Base-by-base conservation (phyloP, 202 grass and related monocot species). In the Bolboschoenoplectus hybrid region DNA sequence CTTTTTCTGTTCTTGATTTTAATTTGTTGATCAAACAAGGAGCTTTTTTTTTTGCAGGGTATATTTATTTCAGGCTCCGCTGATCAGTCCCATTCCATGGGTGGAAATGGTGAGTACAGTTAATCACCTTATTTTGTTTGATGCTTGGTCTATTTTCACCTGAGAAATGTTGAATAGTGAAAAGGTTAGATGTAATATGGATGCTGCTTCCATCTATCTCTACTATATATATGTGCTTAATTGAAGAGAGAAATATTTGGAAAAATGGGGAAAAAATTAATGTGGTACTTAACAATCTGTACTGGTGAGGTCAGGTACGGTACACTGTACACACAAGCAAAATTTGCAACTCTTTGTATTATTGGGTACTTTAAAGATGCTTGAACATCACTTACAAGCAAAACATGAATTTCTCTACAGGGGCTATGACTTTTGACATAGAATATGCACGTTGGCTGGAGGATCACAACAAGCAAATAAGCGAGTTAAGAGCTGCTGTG, bases 31-130 rank as follows among this genome's bases (percentile, higher is more conserved):
- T 61, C 12, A 20, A n/a, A 46, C 19, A 72, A 64, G 74, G 56
- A 82, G 43, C 73, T 87, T 75, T 32, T 74, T 32, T 3, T 81
- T 84, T 84, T 91, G 11, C 85, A 97, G 95, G 95, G 95, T 49
- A 97, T 97, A 58, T 97, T 95, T 82, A 97, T 97, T 89, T 95
- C 93, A 34, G 90, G 95, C 63, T 93, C 95, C 52, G 90, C 88
- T 87, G 95, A 97, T 82, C 93, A 97, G 87, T 92, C 93, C 56
- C 93, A 97, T 89, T 17, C 91, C 60, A 88, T 95, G 93, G 85
- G 91, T 89, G 95, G 93, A 87, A 97, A 95, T 85, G 95, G 95
- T 97, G 87, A 74, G 79, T 77, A 71, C 1, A 71, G 70, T 67
- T 19, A 13, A 11, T 63, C 49, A 63, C 17, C 85, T 80, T 60